These are phyloP conservation scores for Candida glucosophila DNA, from an alignment of 1,139 yeast genomes.

Conservation along the genomic window DNA sequence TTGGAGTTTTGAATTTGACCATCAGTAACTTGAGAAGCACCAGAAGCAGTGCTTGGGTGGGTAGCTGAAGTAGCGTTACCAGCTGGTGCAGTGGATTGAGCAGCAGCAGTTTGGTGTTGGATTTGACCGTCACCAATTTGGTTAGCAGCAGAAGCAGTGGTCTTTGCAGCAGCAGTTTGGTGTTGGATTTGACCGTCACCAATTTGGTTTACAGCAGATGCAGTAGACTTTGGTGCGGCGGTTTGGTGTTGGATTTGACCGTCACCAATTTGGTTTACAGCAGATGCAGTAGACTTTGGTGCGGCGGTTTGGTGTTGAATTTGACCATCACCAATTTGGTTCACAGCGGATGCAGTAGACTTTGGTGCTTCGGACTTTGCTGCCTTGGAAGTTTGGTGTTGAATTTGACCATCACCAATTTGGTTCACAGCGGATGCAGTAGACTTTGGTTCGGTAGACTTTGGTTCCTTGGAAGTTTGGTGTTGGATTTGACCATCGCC, in stretches of 20 bases:
- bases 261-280: slow-evolving; percentile 34
- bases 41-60: slow-evolving; percentile 27
- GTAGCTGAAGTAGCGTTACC: slow-evolving; percentile 18
- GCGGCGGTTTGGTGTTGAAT: slow-evolving; percentile 29
- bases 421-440: slow-evolving; percentile 13
- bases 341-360: slow-evolving; percentile 20
- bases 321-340: slow-evolving; percentile 34
- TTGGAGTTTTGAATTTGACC: slow-evolving; percentile 25
- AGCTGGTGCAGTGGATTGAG: slow-evolving; percentile 16
- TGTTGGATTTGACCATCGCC: slow-evolving; percentile 60
- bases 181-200: slow-evolving; percentile 33
- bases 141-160: slow-evolving; percentile 20
- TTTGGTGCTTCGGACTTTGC: too few relatives aligned
- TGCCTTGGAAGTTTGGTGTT: slow-evolving; percentile 18
- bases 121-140: slow-evolving; percentile 35
- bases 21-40: slow-evolving; percentile 24
- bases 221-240: slow-evolving; percentile 13
- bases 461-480: slow-evolving; percentile 28
- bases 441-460: slow-evolving; percentile 12
- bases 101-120: slow-evolving; percentile 27
- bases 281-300: slow-evolving; percentile 20
- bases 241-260: slow-evolving; percentile 37
- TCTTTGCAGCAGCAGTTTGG: slow-evolving; percentile 20
- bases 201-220: slow-evolving; percentile 25
- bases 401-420: slow-evolving; percentile 29